Conservation (phyloP, 139 green algal species). For the Tetradesmus obliquus region DNA sequence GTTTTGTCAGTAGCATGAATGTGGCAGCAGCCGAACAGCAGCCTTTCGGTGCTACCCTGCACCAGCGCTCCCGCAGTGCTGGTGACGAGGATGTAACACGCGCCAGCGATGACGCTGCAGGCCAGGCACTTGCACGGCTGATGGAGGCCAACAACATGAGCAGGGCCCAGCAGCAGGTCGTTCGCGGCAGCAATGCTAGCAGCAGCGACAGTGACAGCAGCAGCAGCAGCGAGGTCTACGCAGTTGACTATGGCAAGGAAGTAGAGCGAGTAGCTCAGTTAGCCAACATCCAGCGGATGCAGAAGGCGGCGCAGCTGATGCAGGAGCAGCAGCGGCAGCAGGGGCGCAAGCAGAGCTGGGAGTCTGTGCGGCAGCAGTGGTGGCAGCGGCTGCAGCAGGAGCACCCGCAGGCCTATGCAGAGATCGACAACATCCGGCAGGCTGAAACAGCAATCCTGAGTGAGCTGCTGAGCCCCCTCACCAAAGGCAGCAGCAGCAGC, state of each 20-base stretch:
- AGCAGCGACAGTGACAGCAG: neutral
- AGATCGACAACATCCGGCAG: neutral
- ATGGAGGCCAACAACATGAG: neutral
- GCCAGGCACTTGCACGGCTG: neutral
- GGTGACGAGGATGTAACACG: neutral
- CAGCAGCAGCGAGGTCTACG: neutral
- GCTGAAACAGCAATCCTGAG: neutral
- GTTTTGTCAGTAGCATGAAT: neutral
- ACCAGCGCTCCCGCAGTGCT: neutral
- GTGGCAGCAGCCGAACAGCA: neutral
- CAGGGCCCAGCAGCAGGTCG: neutral
- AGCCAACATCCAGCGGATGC: neutral
- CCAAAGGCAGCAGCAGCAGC: neutral
- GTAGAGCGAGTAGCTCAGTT: neutral
- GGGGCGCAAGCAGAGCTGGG: neutral
- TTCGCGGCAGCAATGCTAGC: neutral
- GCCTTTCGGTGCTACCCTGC: neutral
- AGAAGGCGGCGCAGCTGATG: neutral
- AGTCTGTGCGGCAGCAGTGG: neutral
- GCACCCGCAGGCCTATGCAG: neutral
- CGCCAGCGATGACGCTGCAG: neutral
- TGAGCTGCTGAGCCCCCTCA: neutral
- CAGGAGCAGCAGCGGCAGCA: constrained; percentile 16
- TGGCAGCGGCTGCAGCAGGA: neutral
- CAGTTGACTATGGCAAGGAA: neutral